Evolutionary conservation across 805 yeast species (phyloP).

Genomic region (Spathaspora sp.): DNA sequence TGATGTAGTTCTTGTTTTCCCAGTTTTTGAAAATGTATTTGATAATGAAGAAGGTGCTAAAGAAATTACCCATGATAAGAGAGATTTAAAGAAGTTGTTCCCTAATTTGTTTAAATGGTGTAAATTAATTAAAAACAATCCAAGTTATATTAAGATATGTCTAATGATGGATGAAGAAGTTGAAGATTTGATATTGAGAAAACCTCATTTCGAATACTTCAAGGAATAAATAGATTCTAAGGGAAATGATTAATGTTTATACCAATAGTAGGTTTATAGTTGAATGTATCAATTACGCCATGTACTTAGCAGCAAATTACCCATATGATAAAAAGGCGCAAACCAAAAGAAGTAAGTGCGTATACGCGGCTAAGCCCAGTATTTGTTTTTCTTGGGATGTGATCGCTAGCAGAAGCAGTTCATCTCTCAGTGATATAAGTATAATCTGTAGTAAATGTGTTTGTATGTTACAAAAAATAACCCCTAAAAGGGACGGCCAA

Average conservation of each 20-base stretch:
- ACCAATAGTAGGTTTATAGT: too few species aligned
- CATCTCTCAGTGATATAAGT: too few species aligned
- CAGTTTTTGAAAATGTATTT: conserved; percentile 31
- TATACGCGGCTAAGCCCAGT: too few species aligned
- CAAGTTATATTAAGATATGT: conserved; percentile 26
- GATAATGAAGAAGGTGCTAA: conserved; percentile 34
- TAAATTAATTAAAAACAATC: conserved; percentile 26
- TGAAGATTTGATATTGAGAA: conserved; percentile 11
- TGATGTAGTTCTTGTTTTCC: conserved; percentile 35
- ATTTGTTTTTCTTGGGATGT: too few species aligned
- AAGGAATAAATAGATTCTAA: neutral
- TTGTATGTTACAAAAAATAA: too few species aligned
- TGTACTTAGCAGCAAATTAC: too few species aligned
- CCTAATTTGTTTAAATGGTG: conserved; percentile 39
- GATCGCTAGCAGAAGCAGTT: too few species aligned
- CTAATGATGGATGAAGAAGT: conserved; percentile 29
- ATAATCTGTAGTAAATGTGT: too few species aligned
- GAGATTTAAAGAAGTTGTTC: conserved; percentile 24
- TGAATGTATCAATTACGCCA: too few species aligned
- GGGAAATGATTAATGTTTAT: neutral
- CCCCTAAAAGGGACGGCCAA: too few species aligned
- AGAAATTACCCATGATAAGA: conserved; percentile 31
- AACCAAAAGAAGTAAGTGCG: too few species aligned
- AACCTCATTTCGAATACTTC: conserved; percentile 7
- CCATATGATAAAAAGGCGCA: too few species aligned